A percentile compares a stretch with the other conserved stretches of the same genome.
These are phyloP conservation scores for Pelargonium fulgidum DNA, from an alignment of 441 rosid species.

Conservation along the genomic window DNA sequence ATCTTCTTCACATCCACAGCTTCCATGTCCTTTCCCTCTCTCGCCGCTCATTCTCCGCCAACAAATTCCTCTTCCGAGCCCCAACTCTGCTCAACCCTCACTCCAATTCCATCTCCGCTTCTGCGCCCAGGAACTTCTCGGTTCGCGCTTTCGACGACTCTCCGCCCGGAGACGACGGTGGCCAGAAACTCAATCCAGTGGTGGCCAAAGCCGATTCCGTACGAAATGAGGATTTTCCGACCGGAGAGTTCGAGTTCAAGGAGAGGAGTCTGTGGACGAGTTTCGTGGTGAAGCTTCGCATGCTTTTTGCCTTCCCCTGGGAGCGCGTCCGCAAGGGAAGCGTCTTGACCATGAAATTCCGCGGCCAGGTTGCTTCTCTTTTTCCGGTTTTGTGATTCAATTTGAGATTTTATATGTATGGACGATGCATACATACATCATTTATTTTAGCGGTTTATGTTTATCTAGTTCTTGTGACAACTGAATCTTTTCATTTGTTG, in stretches of 20 bases:
- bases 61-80: not conserved
- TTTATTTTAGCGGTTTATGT: too few species aligned
- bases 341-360: conserved; percentile 69
- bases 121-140: conserved; percentile 27
- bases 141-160: conserved; percentile 59
- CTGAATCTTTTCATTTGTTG: too few species aligned
- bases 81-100: not conserved
- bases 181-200: conserved; percentile 14
- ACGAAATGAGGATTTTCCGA: conserved; percentile 46
- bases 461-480: too few species aligned
- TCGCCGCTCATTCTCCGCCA: conserved; percentile 16
- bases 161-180: conserved; percentile 31
- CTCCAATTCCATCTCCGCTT: conserved; percentile 8
- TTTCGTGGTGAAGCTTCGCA: conserved; percentile 56
- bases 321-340: conserved; percentile 81
- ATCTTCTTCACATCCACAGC: not conserved
- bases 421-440: too few species aligned
- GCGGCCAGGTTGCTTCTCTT: conserved; percentile 66
- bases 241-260: conserved; percentile 59
- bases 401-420: not conserved
- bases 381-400: not conserved
- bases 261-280: conserved; percentile 49
- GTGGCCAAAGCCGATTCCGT: not conserved
- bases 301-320: conserved; percentile 86
- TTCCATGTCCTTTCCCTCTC: conserved; percentile 13